Conservation (phyloP, 352 stramenopile species). For the Elongisporangium anandrum region DNA sequence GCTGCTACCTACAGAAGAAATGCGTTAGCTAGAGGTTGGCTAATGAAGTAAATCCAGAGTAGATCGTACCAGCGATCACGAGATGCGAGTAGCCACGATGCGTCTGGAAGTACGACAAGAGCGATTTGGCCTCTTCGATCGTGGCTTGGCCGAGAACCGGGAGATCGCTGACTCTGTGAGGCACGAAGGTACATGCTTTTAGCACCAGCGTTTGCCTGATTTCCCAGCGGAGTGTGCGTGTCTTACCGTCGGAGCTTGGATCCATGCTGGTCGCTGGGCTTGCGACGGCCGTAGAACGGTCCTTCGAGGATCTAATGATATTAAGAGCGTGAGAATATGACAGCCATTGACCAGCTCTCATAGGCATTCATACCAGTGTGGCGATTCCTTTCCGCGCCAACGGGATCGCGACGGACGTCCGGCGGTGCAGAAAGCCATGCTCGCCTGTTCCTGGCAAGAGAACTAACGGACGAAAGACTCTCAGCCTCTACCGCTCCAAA, state of each 20-base stretch:
- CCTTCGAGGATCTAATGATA: conserved; percentile 79
- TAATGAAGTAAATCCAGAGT: neutral
- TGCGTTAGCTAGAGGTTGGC: neutral
- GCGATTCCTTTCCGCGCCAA: conserved; percentile 57
- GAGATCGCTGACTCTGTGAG: conserved; percentile 55
- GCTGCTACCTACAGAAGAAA: conserved; percentile 33
- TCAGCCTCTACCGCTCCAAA: neutral
- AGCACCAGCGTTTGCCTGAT: neutral
- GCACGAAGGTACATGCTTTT: neutral
- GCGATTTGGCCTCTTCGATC: conserved; percentile 80
- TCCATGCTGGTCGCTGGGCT: conserved; percentile 58
- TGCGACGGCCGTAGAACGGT: conserved; percentile 71
- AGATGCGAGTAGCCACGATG: conserved; percentile 48
- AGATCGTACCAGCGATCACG: conserved; percentile 38
- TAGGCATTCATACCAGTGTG: conserved; percentile 37
- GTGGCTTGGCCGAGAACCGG: conserved; percentile 72
- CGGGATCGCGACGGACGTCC: conserved; percentile 54
- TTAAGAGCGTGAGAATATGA: conserved; percentile 5
- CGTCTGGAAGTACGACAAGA: conserved; percentile 59
- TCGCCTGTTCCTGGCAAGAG: conserved; percentile 69
- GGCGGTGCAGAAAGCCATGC: conserved; percentile 73
- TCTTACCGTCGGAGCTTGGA: conserved; percentile 63
- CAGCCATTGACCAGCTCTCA: neutral
- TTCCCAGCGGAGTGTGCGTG: neutral
- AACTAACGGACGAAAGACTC: conserved; percentile 25